A percentile compares a stretch with the other conserved stretches of the same genome.
phyloP scores from a whole-genome alignment of 2,329 filamentous ascomycete genomes.

The Colletotrichum spaethianum region DNA sequence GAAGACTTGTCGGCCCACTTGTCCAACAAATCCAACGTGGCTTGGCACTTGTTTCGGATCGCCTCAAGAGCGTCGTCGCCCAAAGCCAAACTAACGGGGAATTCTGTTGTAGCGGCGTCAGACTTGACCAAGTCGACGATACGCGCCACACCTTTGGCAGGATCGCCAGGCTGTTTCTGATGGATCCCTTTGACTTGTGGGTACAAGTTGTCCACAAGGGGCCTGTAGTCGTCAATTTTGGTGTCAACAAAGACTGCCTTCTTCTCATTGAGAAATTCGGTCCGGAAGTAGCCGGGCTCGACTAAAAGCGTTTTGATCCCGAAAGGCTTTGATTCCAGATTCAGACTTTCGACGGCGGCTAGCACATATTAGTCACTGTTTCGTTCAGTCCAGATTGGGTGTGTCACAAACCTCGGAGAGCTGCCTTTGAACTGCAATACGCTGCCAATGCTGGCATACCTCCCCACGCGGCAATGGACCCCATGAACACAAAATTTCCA shows the following conservation, averaged over 20 bases:
- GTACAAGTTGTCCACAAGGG: neutral
- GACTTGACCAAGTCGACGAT: constrained; percentile 67
- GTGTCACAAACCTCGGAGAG: constrained; percentile 47
- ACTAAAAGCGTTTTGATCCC: constrained; percentile 55
- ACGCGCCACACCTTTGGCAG: constrained; percentile 61
- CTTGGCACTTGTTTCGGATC: constrained; percentile 59
- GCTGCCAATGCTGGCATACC: constrained; percentile 48
- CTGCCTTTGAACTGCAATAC: constrained; percentile 52
- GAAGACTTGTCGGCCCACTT: constrained; percentile 58
- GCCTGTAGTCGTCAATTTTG: constrained; percentile 45
- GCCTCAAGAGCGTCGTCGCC: neutral
- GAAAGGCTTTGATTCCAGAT: constrained; percentile 49
- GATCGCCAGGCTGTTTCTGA: constrained; percentile 60
- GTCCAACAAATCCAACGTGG: constrained; percentile 58
- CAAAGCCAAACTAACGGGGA: neutral
- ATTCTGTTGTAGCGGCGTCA: neutral
- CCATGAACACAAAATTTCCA: constrained; percentile 53
- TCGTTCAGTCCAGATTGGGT: neutral
- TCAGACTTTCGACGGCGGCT: constrained; percentile 50
- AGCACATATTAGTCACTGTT: neutral
- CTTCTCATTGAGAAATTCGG: constrained; percentile 51
- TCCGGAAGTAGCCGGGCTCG: constrained; percentile 63
- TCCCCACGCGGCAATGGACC: constrained; percentile 53
- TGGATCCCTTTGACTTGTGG: constrained; percentile 5
- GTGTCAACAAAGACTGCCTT: constrained; percentile 50